Evolutionary conservation across 176 grass and related monocot species (phyloP).

Genomic region (Hordeum vulgare): DNA sequence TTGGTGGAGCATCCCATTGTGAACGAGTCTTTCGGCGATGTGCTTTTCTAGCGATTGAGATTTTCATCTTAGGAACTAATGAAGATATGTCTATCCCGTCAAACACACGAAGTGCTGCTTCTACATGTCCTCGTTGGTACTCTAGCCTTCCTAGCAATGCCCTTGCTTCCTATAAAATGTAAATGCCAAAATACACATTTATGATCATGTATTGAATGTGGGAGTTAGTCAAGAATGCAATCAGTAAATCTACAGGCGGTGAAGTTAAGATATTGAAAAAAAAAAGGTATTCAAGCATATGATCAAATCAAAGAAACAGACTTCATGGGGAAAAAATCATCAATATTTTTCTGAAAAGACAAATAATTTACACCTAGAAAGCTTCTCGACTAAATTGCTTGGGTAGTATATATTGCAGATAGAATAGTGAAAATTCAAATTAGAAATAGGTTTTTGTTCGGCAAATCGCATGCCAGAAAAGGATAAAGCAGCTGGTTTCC

Average conservation of each 20-base stretch:
- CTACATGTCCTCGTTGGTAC: slow-evolving; percentile 85
- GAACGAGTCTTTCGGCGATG: slow-evolving; percentile 45
- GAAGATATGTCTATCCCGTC: slow-evolving; percentile 76
- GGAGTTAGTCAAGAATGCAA: slow-evolving; percentile 6
- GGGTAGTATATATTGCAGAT: neutral
- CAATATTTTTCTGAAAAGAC: neutral
- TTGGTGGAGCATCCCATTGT: slow-evolving; percentile 53
- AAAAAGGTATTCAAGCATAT: neutral
- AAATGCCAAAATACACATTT: slow-evolving; percentile 13
- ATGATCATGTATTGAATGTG: neutral
- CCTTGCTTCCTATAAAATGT: slow-evolving; percentile 83
- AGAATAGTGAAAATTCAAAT: neutral
- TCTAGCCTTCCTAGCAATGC: slow-evolving; percentile 92
- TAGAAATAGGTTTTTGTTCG: neutral
- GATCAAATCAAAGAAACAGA: neutral
- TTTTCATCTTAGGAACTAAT: slow-evolving; percentile 80
- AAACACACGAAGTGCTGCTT: slow-evolving; percentile 83
- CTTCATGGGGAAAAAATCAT: neutral
- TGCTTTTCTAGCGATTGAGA: slow-evolving; percentile 62
- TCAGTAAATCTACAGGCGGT: neutral
- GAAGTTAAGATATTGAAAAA: slow-evolving; percentile 1
- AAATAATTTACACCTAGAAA: neutral
- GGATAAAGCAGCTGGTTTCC: neutral
- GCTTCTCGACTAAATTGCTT: neutral
- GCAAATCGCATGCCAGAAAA: neutral